Evolutionary conservation across 257 asterid species (phyloP), one percentile per base, ranked within the genome.

Genomic region (Buddleja alternifolia): DNA sequence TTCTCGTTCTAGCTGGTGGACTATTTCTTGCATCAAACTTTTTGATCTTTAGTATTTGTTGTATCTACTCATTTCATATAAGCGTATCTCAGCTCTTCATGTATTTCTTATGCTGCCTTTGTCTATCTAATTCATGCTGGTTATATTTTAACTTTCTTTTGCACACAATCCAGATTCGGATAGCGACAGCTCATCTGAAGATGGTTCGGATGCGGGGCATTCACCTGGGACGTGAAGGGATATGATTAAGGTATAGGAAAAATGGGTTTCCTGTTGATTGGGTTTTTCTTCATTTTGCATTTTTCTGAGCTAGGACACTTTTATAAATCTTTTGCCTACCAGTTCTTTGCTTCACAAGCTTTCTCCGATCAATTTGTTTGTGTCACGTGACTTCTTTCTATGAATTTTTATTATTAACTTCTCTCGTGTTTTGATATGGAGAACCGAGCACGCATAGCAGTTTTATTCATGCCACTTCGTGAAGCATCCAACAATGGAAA

Each of bases 141-240:
- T 7, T 29, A 50, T 50, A 42, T 55, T 68, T 57, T 59, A 15
- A 16, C 24, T 24, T 11, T 41, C 14, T 23, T 44, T 39, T 40
- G 20, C 46, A 41, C 19, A 34, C n/a, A 29, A 12, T 32, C 72
- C 93, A 89, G 96, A 86, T 86, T 89, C 92, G 29, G 96, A 89
- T 60, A 85, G 92, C 41, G 94, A 86, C 52, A 85, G 96, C 80
- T 83, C 94, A 23, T 86, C 96, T 17, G 89, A 80, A 8, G 74
- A 82, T 77, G 94, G 88, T 50, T 88, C 93, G 8, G 86, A 76
- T 77, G 90, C 76, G 4, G 93, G 82, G 55, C 84, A 65, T 51
- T 88, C 88, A 65, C 88, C 84, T 15, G 74, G 69, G 72, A 77
- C 83, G 42, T 84, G 83, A 82, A 76, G 25, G 66, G 20, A 24